These are phyloP conservation scores for Aspergillus texensis DNA, from an alignment of 2,329 filamentous ascomycete genomes.

Conservation along the genomic window DNA sequence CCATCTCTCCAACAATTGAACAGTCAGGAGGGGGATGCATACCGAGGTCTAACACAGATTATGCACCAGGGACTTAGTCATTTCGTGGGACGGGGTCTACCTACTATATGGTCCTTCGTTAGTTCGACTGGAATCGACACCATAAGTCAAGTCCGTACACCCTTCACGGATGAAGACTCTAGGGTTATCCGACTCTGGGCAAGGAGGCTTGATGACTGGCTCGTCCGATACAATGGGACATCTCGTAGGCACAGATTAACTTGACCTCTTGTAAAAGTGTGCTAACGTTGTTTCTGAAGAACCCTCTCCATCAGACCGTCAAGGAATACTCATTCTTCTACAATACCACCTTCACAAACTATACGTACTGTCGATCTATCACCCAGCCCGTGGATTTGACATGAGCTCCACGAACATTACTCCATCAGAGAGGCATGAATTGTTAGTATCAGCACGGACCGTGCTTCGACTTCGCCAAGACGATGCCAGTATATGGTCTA, in stretches of 20 bases:
- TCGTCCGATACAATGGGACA: constrained; percentile 32
- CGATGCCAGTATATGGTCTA: constrained; percentile 36
- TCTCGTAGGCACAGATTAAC: constrained; percentile 21
- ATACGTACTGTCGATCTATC: constrained; percentile 35
- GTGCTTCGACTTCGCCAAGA: constrained; percentile 31
- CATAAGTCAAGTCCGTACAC: constrained; percentile 14
- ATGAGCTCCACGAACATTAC: constrained; percentile 31
- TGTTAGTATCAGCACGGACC: constrained; percentile 33
- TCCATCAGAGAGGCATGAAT: constrained; percentile 29
- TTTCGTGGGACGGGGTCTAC: constrained; percentile 32
- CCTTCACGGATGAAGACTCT: constrained; percentile 31
- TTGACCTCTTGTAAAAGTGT: neutral
- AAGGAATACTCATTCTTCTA: constrained; percentile 33
- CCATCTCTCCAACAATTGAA: constrained; percentile 23
- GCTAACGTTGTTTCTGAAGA: neutral
- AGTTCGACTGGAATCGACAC: constrained; percentile 21
- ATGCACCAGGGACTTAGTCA: constrained; percentile 35
- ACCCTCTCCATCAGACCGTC: constrained; percentile 27
- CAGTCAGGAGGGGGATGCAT: constrained; percentile 27
- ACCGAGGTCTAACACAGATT: constrained; percentile 32
- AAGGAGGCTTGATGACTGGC: constrained; percentile 31
- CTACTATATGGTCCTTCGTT: constrained; percentile 33
- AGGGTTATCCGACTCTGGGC: constrained; percentile 33
- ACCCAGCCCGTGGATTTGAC: constrained; percentile 33
- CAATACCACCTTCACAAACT: constrained; percentile 36